These are phyloP conservation scores for Phytophthora sp. DNA, from an alignment of 352 stramenopile species.

Conservation along the genomic window DNA sequence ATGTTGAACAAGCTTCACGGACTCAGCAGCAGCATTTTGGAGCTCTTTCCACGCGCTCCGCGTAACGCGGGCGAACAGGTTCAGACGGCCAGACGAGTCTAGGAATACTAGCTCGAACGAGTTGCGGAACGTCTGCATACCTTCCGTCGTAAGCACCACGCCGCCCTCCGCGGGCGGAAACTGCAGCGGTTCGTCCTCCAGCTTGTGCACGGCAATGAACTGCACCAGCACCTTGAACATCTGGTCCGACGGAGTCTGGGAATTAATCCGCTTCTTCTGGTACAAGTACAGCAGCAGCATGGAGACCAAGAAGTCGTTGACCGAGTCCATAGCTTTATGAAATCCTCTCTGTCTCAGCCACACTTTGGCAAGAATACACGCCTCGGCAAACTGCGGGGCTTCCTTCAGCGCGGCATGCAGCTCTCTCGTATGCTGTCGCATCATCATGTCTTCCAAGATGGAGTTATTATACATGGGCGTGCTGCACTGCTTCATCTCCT, in stretches of 20 bases:
- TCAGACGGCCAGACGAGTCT: conserved; percentile 75
- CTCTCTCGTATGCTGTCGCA: conserved; percentile 80
- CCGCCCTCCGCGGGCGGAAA: conserved; percentile 63
- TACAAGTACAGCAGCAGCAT: conserved; percentile 90
- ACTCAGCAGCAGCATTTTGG: conserved; percentile 65
- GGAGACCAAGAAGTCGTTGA: conserved; percentile 84
- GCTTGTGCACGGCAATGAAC: conserved; percentile 74
- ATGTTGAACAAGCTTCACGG: conserved; percentile 63
- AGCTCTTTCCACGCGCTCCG: conserved; percentile 74
- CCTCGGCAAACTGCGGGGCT: conserved; percentile 74
- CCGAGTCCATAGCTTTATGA: conserved; percentile 70
- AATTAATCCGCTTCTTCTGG: conserved; percentile 70
- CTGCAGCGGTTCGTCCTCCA: conserved; percentile 68
- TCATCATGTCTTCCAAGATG: conserved; percentile 92
- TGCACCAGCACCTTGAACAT: conserved; percentile 89
- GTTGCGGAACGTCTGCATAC: conserved; percentile 66
- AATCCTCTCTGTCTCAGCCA: conserved; percentile 89
- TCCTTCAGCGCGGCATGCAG: conserved; percentile 74
- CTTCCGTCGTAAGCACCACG: conserved; percentile 70
- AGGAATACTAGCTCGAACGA: conserved; percentile 82
- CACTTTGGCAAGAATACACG: conserved; percentile 86
- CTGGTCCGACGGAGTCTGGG: conserved; percentile 76
- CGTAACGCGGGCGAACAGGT: conserved; percentile 76
- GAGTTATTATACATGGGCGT: conserved; percentile 92
- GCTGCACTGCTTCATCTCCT: conserved; percentile 68